Evolutionary conservation across 1,284 basidiomycete species (phyloP), one percentile per base, ranked within the genome.

Genomic region (Leccinum subspadiceum): DNA sequence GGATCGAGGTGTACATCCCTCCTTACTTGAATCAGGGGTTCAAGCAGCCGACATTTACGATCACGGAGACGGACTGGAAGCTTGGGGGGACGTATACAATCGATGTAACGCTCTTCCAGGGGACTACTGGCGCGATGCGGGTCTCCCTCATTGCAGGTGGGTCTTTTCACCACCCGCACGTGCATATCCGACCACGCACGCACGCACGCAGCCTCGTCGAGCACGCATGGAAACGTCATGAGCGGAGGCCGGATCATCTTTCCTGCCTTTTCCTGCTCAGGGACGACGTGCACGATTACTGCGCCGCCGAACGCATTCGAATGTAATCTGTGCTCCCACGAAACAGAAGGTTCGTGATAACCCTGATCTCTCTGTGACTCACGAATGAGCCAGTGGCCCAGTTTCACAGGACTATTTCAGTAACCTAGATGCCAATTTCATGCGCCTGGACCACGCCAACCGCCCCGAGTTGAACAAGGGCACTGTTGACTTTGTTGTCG

Each of bases 201-300:
- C 13, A 39, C 15, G 15, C 29, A 2, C n/a, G 7, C 59, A 87
- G 88, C 87, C 2, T 80, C 83, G 1, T 89, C 89, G n/a, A 88
- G 84, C 63, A 90, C 88, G 0, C 89, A 91, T 65, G 89, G 88
- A n/a, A 90, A 89, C 65, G 76, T 82, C 2, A 89, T 90, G 86
- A 75, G 71, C 3, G 88, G 87, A 4, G 78, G 81, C 4, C 79
- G 89, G 52, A 86, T 84, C 1, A 75, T 90, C 63, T 90, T 90
- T 79, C 89, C 88, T 1, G 79, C 74, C 4, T 86, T 89, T 71
- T 76, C 77, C 0, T 90, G 89, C 73, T 56, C 72, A 3, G 86
- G 86, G 4, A 85, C 77, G 53, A 79, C 78, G 5, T 89, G 89
- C 64, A 84, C 81, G 0, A 82, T 92, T 67, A 83, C 79, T 3